These are phyloP conservation scores for Camelina sativa DNA, from an alignment of 345 rosid genomes.

Conservation along the genomic window DNA sequence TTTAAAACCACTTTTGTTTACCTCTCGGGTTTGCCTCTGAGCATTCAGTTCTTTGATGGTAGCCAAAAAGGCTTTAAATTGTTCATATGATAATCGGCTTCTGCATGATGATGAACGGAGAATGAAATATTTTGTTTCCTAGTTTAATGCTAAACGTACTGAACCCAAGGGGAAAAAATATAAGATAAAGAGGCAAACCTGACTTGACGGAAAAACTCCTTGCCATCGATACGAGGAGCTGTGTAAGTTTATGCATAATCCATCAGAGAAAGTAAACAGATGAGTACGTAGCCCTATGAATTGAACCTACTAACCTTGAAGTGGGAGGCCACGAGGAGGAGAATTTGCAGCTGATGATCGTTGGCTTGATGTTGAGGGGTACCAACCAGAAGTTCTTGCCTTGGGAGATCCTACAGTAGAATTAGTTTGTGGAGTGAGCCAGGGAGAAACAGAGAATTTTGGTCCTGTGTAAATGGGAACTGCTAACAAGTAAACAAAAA, in stretches of 20 bases:
- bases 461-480: slow-evolving; percentile 55
- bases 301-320: slow-evolving; percentile 55
- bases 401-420: slow-evolving; percentile 66
- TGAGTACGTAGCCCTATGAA: neutral
- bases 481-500: slow-evolving; percentile 24
- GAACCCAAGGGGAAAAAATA: neutral
- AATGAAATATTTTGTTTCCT: neutral
- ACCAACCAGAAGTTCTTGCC: slow-evolving; percentile 61
- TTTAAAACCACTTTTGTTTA: slow-evolving; percentile 24
- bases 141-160: neutral
- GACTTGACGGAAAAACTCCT: slow-evolving; percentile 89
- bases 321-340: slow-evolving; percentile 68
- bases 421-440: slow-evolving; percentile 62
- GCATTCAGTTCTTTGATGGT: slow-evolving; percentile 86
- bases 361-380: slow-evolving; percentile 80
- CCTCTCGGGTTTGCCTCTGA: slow-evolving; percentile 83
- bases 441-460: slow-evolving; percentile 63
- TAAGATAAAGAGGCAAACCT: slow-evolving; percentile 47
- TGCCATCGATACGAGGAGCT: slow-evolving; percentile 70
- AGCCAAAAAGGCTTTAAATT: slow-evolving; percentile 83
- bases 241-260: neutral
- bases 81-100: slow-evolving; percentile 80
- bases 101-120: slow-evolving; percentile 44
- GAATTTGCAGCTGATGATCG: slow-evolving; percentile 89
- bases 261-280: neutral